phyloP scores from a whole-genome alignment of 2,329 filamentous ascomycete species.

The Graphiopsis chlorocephala region DNA sequence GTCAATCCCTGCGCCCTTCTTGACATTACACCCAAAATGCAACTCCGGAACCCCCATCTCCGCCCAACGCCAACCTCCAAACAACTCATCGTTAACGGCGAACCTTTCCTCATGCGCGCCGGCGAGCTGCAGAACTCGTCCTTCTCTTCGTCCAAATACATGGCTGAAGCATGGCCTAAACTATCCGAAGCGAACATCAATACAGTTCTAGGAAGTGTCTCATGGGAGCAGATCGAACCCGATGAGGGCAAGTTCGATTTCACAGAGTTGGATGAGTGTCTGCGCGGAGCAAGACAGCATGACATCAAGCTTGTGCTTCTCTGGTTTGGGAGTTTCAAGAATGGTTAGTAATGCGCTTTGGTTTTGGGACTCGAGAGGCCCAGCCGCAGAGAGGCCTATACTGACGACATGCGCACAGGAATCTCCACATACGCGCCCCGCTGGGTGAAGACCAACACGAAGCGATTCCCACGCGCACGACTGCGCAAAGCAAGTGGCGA shows the following conservation, averaged over 20 bases:
- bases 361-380: background rate
- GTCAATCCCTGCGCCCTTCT: background rate
- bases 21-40: background rate
- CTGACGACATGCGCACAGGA: constrained; percentile 23
- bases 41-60: constrained; percentile 19
- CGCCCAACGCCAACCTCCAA: constrained; percentile 20
- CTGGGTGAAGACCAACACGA: constrained; percentile 39
- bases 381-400: background rate
- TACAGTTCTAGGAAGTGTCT: constrained; percentile 45
- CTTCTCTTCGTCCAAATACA: constrained; percentile 44
- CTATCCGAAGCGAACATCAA: constrained; percentile 43
- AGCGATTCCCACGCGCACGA: constrained; percentile 34
- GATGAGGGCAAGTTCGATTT: constrained; percentile 46
- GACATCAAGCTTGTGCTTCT: constrained; percentile 42
- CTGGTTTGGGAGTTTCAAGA: constrained; percentile 52
- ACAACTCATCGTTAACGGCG: constrained; percentile 45
- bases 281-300: constrained; percentile 39
- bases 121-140: constrained; percentile 50
- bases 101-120: constrained; percentile 46
- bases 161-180: constrained; percentile 45
- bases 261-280: constrained; percentile 40
- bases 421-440: constrained; percentile 39
- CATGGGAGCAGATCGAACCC: constrained; percentile 50
- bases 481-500: constrained; percentile 30
- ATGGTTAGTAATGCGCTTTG: constrained; percentile 34